phyloP scores from a whole-genome alignment of 768 basidiomycete species.

The Trichaptum fuscoviolaceum region DNA sequence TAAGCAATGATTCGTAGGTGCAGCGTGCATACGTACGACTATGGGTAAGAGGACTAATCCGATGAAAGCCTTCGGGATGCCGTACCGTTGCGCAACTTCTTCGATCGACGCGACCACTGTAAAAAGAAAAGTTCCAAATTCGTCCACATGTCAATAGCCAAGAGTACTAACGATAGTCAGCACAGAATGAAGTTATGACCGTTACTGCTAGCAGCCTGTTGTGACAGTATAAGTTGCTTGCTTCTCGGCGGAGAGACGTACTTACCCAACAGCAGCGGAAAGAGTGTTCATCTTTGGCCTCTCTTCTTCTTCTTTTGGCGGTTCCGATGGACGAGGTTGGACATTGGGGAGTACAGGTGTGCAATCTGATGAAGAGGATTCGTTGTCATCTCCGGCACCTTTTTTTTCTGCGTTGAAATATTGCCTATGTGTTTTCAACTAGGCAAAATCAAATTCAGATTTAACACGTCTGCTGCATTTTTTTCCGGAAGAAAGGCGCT shows the following conservation, averaged over 20 bases:
- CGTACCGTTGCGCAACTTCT: constrained; percentile 76
- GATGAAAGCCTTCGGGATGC: constrained; percentile 81
- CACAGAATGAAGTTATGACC: constrained; percentile 80
- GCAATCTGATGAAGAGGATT: constrained; percentile 27
- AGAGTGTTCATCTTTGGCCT: constrained; percentile 61
- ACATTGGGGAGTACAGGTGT: constrained; percentile 7
- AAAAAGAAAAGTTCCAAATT: background rate
- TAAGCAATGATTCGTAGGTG: background rate
- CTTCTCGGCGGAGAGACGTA: background rate
- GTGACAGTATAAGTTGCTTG: constrained; percentile 4
- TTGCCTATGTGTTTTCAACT: constrained; percentile 69
- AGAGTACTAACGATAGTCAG: constrained; percentile 68
- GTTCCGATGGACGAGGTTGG: background rate
- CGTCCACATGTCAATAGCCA: background rate
- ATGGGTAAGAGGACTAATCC: constrained; percentile 84
- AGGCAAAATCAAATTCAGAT: too few species aligned
- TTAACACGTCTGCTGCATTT: too few species aligned
- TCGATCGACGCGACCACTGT: constrained; percentile 89
- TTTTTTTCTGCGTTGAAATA: constrained; percentile 38
- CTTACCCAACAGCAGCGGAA: constrained; percentile 54
- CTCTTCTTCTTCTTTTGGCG: constrained; percentile 28
- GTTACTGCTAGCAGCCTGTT: constrained; percentile 66
- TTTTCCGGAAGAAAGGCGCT: constrained; percentile 12
- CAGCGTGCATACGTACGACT: constrained; percentile 48
- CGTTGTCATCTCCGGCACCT: constrained; percentile 15